phyloP scores from a whole-genome alignment of 352 stramenopile species.

The Phytophthora ohioensis region DNA sequence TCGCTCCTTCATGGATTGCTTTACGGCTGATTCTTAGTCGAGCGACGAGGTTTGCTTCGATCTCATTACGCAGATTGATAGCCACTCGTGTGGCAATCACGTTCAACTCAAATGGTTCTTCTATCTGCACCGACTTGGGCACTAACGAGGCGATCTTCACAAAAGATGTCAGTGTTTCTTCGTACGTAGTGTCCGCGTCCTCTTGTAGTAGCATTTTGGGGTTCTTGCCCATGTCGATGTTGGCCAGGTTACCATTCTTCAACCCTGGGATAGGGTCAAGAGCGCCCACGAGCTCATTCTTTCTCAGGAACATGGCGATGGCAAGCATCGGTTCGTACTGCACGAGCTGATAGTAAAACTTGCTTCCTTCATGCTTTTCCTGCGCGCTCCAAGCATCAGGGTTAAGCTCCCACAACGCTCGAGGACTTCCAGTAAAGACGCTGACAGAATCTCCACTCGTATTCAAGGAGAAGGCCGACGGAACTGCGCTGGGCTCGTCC shows the following conservation, averaged over 20 bases:
- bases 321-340: slow-evolving; percentile 67
- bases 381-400: slow-evolving; percentile 63
- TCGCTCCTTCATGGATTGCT: slow-evolving; percentile 57
- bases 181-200: slow-evolving; percentile 57
- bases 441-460: slow-evolving; percentile 63
- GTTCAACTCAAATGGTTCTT: slow-evolving; percentile 68
- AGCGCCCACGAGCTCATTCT: slow-evolving; percentile 90
- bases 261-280: slow-evolving; percentile 81
- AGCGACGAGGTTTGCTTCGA: slow-evolving; percentile 71
- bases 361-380: slow-evolving; percentile 61
- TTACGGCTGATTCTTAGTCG: slow-evolving; percentile 72
- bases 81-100: slow-evolving; percentile 61
- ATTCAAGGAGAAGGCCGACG: slow-evolving; percentile 41
- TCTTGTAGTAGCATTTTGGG: slow-evolving; percentile 61
- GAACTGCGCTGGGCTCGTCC: slow-evolving; percentile 14
- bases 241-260: slow-evolving; percentile 73
- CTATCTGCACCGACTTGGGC: slow-evolving; percentile 61
- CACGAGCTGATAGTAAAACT: slow-evolving; percentile 75
- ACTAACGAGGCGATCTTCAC: slow-evolving; percentile 70
- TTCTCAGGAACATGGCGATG: slow-evolving; percentile 72
- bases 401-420: slow-evolving; percentile 72
- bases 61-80: slow-evolving; percentile 76
- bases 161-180: slow-evolving; percentile 62
- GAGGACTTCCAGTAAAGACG: slow-evolving; percentile 79
- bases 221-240: slow-evolving; percentile 74